Conservation (phyloP, 2,329 filamentous ascomycete species). For the Neopestalotiopsis sp. region DNA sequence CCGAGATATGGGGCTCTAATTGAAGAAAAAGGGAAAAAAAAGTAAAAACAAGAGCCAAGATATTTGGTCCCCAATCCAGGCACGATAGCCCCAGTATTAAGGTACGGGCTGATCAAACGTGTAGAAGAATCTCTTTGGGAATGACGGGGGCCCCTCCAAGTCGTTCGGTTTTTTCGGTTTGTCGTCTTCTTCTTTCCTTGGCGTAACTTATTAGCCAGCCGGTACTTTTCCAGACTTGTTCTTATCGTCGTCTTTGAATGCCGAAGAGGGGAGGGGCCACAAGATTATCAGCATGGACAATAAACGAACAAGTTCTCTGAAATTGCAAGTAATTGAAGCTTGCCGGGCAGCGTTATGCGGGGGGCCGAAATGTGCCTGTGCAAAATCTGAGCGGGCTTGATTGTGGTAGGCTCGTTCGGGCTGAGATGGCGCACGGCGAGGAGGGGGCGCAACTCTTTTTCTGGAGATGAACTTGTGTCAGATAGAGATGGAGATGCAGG, state of each 20-base stretch:
- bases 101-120: constrained; percentile 1
- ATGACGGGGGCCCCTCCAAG: neutral
- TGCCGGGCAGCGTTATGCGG: neutral
- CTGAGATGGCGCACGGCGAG: constrained; percentile 2
- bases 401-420: constrained; percentile 1
- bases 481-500: constrained; percentile 11
- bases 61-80: neutral
- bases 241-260: neutral
- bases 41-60: neutral
- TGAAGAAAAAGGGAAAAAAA: neutral
- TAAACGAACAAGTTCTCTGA: neutral
- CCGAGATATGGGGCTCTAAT: neutral
- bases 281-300: neutral
- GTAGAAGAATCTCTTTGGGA: neutral
- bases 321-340: neutral
- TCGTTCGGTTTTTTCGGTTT: neutral
- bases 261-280: neutral
- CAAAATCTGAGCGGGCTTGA: neutral
- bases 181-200: neutral
- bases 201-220: neutral
- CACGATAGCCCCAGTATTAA: neutral
- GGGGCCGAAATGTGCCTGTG: neutral
- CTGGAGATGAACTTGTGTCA: constrained; percentile 13
- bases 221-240: constrained; percentile 2
- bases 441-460: neutral